phyloP scores from a whole-genome alignment of 441 rosid genomes.

The Gossypium trilobum region DNA sequence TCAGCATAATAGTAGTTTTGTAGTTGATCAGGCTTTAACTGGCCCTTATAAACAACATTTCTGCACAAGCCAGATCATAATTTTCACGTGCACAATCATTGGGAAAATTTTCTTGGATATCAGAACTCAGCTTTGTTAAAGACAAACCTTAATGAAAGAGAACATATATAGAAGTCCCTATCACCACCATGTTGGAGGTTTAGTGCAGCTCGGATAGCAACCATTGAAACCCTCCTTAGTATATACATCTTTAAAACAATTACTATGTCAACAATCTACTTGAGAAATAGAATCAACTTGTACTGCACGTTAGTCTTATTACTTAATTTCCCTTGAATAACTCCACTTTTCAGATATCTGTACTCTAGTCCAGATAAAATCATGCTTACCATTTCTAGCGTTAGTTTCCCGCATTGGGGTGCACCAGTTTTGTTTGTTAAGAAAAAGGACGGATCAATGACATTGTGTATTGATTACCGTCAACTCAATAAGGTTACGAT shows the following conservation, averaged over 20 bases:
- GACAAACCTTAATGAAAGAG: conserved; percentile 81
- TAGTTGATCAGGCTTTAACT: conserved; percentile 81
- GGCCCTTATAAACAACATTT: conserved; percentile 96
- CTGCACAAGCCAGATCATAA: conserved; percentile 29
- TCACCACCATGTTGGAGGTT: conserved; percentile 81
- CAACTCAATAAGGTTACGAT: too few species aligned
- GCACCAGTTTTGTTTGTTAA: too few species aligned
- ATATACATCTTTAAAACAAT: conserved; percentile 71
- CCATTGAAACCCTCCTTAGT: conserved; percentile 84
- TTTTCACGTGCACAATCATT: background rate
- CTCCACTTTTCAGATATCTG: background rate
- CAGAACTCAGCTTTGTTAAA: background rate
- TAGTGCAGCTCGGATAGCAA: conserved; percentile 77
- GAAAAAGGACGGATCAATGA: too few species aligned
- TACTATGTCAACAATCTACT: background rate
- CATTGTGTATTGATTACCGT: too few species aligned
- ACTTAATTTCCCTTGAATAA: background rate
- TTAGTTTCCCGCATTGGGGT: conserved; percentile 22
- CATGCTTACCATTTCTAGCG: conserved; percentile 15
- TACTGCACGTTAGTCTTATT: background rate
- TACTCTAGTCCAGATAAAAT: background rate
- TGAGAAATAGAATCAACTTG: background rate
- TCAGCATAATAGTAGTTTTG: conserved; percentile 85
- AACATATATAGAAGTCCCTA: conserved; percentile 90
- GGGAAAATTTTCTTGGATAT: background rate